Evolutionary conservation across 805 yeast genomes (phyloP), one percentile per base, ranked within the genome.

Genomic region (Starmerella vaccinii): DNA sequence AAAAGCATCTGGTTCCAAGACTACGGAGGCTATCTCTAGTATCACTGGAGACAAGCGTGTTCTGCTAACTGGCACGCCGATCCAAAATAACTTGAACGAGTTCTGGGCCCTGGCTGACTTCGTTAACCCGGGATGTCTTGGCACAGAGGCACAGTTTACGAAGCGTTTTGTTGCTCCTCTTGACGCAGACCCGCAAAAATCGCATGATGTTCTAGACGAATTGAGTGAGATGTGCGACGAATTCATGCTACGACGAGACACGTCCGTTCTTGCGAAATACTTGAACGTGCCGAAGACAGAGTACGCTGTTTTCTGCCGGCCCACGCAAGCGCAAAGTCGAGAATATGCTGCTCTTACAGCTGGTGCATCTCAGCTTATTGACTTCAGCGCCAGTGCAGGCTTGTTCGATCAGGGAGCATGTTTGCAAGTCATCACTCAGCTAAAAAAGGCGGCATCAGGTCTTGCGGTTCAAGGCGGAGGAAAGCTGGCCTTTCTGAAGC

Each of bases 1-100:
- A 57, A 92, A 90, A 59, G 84, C 78, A 58, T 72, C 78, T 5
- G 69, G 79, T 9, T 86, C 84, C 52, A 88, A 86, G 64, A 78
- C 84, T 0, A 68, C 87, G 47, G 79, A 78, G 52, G 77, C 80
- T 0, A 68, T 90, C 47, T 76, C 75, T 37, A 59, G 71, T 1
- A 65, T 88, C 16, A 68, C 78, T 38, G 73, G 82, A 4, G 70
- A 70, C 7, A 76, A 72, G 39, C 77, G 82, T 53, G 68, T 90
- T 2, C 61, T 90, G 5, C 68, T 92, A 6, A 78, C 95, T 0
- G 98, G 96, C 0, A 87, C 96, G 0, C 96, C 95, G 0, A 86
- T 92, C 32, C 98, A 92, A 63, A 92, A 92, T 66, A 95, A 92
- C 64, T 73, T 92, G 44, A 69, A 68, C 2, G 98, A 92, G 63